These are phyloP conservation scores for Chenopodium suecicum DNA, from an alignment of 148 eudicot genomes.

Conservation along the genomic window DNA sequence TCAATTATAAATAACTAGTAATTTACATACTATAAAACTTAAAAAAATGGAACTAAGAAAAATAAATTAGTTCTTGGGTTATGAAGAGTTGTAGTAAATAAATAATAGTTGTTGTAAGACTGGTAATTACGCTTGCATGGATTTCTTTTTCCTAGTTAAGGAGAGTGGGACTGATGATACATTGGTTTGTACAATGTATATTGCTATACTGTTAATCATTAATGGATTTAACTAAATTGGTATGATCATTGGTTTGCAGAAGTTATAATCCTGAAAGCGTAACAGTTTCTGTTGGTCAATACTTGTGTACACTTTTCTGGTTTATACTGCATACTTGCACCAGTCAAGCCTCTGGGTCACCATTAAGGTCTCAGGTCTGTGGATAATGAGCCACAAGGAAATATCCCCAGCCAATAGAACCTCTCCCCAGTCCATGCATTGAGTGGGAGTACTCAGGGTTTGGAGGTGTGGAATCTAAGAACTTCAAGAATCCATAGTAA, in stretches of 20 bases:
- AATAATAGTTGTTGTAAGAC: too few relatives aligned
- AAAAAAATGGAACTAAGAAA: background rate
- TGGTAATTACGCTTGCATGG: background rate
- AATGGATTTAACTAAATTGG: background rate
- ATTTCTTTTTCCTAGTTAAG: background rate
- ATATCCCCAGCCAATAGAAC: background rate
- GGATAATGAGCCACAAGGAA: background rate
- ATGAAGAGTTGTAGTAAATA: background rate
- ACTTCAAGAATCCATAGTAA: too few relatives aligned
- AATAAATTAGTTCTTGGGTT: background rate
- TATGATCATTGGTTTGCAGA: background rate
- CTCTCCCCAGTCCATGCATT: background rate
- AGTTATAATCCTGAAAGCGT: background rate
- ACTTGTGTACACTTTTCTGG: background rate
- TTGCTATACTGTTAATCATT: too few relatives aligned
- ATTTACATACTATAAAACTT: background rate
- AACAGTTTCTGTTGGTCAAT: background rate
- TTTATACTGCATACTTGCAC: background rate
- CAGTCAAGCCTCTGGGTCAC: background rate
- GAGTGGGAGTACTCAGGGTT: background rate
- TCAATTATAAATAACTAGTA: background rate
- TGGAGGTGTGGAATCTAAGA: background rate
- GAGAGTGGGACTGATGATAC: too few relatives aligned
- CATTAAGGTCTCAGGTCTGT: background rate
- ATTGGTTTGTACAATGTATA: too few relatives aligned